These are phyloP conservation scores for Salvia miltiorrhiza DNA, from an alignment of 257 asterid species.

Conservation along the genomic window DNA sequence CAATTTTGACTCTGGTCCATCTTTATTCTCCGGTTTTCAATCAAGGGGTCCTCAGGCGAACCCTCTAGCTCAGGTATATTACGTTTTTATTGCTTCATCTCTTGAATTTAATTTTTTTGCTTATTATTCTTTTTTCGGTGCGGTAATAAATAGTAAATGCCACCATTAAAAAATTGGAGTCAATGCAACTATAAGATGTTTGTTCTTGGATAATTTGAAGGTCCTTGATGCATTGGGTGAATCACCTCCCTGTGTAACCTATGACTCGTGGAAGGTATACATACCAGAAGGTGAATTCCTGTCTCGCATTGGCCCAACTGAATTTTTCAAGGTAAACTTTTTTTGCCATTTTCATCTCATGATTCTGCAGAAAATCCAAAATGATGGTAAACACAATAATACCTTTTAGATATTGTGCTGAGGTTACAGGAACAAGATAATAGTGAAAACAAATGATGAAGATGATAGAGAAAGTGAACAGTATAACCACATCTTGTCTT, in stretches of 20 bases:
- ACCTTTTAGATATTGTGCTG: not conserved
- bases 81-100: conserved; percentile 7
- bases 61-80: conserved; percentile 84
- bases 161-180: not conserved
- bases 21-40: conserved; percentile 88
- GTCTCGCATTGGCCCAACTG: conserved; percentile 97
- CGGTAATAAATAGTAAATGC: not conserved
- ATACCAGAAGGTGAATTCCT: conserved; percentile 95
- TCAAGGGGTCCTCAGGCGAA: conserved; percentile 96
- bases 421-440: not conserved
- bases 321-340: conserved; percentile 69
- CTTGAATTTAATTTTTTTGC: not conserved
- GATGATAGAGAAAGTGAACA: not conserved
- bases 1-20: conserved; percentile 93
- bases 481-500: no score
- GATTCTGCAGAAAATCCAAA: conserved; percentile 13
- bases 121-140: not conserved
- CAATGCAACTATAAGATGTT: conserved; percentile 1
- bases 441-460: not conserved
- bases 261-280: conserved; percentile 95
- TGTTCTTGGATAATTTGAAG: conserved; percentile 40
- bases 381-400: not conserved
- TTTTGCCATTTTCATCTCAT: conserved; percentile 6
- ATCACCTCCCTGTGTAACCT: conserved; percentile 59
- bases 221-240: conserved; percentile 95